Conservation (phyloP, 1,139 yeast genomes). For the Yamadazyma blattariae region DNA sequence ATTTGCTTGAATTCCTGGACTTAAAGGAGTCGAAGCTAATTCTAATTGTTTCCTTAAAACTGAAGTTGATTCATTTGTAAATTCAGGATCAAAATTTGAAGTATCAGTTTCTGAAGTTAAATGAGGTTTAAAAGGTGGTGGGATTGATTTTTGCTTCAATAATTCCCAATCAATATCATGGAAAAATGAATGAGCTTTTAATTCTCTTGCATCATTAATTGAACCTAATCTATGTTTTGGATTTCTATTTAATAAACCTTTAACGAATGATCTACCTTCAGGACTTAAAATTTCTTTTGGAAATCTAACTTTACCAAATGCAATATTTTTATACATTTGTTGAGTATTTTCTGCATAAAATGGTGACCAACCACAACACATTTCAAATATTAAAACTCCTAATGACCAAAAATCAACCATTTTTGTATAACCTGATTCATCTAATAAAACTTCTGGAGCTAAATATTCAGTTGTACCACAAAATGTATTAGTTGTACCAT, state of each 20-base stretch:
- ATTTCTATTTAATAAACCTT: constrained; percentile 89
- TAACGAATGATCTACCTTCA: constrained; percentile 92
- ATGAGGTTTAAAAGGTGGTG: constrained; percentile 97
- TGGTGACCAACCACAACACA: constrained; percentile 99
- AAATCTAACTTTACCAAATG: constrained; percentile 94
- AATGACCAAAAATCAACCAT: constrained; percentile 88
- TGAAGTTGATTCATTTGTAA: constrained; percentile 87
- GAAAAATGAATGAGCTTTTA: constrained; percentile 88
- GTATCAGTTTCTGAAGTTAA: constrained; percentile 88
- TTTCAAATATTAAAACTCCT: constrained; percentile 78
- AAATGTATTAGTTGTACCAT: constrained; percentile 93
- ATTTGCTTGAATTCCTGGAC: constrained; percentile 93
- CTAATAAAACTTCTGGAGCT: constrained; percentile 77
- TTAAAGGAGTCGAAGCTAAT: constrained; percentile 75
- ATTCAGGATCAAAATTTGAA: constrained; percentile 95
- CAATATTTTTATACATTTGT: constrained; percentile 97
- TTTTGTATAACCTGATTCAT: constrained; percentile 81
- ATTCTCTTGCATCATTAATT: constrained; percentile 84
- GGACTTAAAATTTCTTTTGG: constrained; percentile 91
- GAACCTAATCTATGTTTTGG: constrained; percentile 95
- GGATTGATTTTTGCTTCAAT: constrained; percentile 74
- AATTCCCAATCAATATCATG: constrained; percentile 87
- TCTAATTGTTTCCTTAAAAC: constrained; percentile 67
- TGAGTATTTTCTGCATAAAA: constrained; percentile 96
- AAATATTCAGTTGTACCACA: constrained; percentile 96